A percentile compares a stretch with the other conserved stretches of the same genome.
Conservation (phyloP, 2,329 filamentous ascomycete genomes). For the Trichoderma sp. region DNA sequence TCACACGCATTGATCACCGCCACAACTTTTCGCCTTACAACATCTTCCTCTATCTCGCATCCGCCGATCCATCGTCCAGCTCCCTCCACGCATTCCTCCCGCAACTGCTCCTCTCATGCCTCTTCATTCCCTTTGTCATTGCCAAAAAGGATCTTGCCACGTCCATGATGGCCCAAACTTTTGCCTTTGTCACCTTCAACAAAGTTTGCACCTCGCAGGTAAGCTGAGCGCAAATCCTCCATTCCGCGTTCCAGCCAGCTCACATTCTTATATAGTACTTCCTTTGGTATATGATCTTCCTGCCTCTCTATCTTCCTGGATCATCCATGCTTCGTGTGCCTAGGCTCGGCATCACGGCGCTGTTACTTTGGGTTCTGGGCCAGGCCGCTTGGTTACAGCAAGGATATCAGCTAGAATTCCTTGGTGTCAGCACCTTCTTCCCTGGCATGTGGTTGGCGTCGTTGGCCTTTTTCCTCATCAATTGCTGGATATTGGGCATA, state of each 20-base stretch:
- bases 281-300: slow-evolving; percentile 93
- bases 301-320: slow-evolving; percentile 82
- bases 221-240: slow-evolving; percentile 30
- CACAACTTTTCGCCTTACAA: slow-evolving; percentile 99
- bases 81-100: slow-evolving; percentile 71
- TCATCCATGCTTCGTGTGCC: slow-evolving; percentile 67
- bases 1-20: slow-evolving; percentile 89
- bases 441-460: slow-evolving; percentile 78
- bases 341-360: slow-evolving; percentile 59
- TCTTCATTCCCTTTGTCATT: slow-evolving; percentile 71
- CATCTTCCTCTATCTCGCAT: slow-evolving; percentile 81
- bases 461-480: slow-evolving; percentile 76
- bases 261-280: slow-evolving; percentile 66
- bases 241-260: background rate
- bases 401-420: slow-evolving; percentile 72
- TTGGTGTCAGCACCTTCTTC: slow-evolving; percentile 78
- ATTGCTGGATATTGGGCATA: slow-evolving; percentile 81
- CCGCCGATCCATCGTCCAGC: slow-evolving; percentile 51
- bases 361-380: slow-evolving; percentile 68
- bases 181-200: slow-evolving; percentile 96
- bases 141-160: slow-evolving; percentile 78
- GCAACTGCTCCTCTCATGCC: slow-evolving; percentile 74
- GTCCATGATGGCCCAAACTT: slow-evolving; percentile 91
- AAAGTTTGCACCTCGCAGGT: slow-evolving; percentile 99
- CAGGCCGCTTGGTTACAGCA: slow-evolving; percentile 77